These are phyloP conservation scores for Rosellinia necatrix DNA, from an alignment of 2,329 filamentous ascomycete species.

Conservation along the genomic window DNA sequence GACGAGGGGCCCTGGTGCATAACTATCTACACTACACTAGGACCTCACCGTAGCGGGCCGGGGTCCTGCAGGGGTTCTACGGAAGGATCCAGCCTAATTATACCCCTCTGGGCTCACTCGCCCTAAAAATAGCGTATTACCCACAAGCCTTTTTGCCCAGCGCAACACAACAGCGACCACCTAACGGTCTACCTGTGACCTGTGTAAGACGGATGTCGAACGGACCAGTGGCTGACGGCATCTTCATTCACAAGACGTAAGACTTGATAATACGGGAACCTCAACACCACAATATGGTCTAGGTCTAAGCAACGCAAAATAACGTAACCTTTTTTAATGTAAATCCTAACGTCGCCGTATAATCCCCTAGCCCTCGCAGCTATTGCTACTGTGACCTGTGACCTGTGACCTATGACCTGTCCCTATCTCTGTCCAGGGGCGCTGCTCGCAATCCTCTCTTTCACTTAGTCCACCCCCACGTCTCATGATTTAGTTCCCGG, in stretches of 20 bases:
- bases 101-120: background rate
- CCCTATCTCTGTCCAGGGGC: no score
- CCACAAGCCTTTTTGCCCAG: background rate
- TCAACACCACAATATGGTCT: background rate
- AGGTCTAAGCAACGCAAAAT: background rate
- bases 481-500: no score
- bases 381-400: no score
- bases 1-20: background rate
- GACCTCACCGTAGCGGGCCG: background rate
- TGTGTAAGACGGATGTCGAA: background rate
- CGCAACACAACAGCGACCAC: no score
- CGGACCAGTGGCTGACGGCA: background rate
- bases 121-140: background rate
- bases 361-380: no score
- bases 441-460: no score
- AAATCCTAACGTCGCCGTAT: no score
- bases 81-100: background rate
- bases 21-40: background rate
- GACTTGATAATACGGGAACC: background rate
- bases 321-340: background rate
- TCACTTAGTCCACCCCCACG: no score
- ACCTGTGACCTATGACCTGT: no score
- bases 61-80: no score
- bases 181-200: no score
- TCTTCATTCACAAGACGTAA: background rate